Conservation (phyloP, 2,329 filamentous ascomycete genomes). For the Intubia oerlemansii region DNA sequence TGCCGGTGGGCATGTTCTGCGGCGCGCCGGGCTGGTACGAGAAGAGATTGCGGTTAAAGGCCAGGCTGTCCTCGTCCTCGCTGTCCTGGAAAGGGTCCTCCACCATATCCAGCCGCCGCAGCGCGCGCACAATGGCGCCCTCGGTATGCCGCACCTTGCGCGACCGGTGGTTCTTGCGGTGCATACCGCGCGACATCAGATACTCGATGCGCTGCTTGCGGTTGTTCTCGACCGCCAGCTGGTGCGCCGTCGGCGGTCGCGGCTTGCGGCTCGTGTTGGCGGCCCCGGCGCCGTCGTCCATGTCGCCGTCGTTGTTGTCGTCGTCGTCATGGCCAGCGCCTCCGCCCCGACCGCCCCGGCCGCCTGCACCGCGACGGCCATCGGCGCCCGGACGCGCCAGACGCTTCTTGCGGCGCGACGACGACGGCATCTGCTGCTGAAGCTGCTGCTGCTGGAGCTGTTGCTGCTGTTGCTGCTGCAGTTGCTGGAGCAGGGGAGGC, state of each 20-base stretch:
- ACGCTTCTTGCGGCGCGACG: conserved; percentile 2
- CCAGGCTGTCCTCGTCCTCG: conserved; percentile 30
- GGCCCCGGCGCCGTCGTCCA: conserved; percentile 8
- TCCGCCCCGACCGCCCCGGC: neutral
- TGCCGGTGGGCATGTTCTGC: conserved; percentile 8
- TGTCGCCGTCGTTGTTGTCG: conserved; percentile 3
- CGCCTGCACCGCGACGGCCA: too few relatives aligned
- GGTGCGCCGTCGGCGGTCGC: conserved; percentile 60
- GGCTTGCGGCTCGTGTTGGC: conserved; percentile 32
- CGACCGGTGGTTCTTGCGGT: conserved; percentile 40
- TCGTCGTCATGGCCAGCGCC: conserved; percentile 3
- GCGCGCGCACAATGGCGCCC: conserved; percentile 44
- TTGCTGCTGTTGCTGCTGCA: conserved; percentile 11
- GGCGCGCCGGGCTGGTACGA: conserved; percentile 6
- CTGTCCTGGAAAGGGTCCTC: conserved; percentile 37
- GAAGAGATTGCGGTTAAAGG: conserved; percentile 10
- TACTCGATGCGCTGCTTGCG: conserved; percentile 63
- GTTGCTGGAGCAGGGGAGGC: conserved; percentile 7
- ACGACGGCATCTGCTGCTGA: conserved; percentile 11
- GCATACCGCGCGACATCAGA: conserved; percentile 54
- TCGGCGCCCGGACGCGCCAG: too few relatives aligned
- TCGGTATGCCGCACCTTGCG: conserved; percentile 40
- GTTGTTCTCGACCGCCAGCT: conserved; percentile 62
- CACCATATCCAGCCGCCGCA: conserved; percentile 37
- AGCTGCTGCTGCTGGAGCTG: conserved; percentile 6